Conservation (phyloP, 1,139 yeast genomes). For the Taiozyma sp. region DNA sequence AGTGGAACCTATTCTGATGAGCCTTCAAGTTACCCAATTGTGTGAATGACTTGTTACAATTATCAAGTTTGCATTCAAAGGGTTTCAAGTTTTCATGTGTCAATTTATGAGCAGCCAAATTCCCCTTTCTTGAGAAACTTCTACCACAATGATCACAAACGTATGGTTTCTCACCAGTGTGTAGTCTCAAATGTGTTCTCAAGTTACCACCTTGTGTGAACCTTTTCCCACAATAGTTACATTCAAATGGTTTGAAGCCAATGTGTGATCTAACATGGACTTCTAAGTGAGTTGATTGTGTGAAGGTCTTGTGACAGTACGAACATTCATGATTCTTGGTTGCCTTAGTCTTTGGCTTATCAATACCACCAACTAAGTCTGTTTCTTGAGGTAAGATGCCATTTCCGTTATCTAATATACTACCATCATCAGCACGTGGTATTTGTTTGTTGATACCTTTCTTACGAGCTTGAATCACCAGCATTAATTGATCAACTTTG, state of each 20-base stretch:
- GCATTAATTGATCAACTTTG: conserved; percentile 83
- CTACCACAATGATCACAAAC: conserved; percentile 68
- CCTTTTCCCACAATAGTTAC: conserved; percentile 71
- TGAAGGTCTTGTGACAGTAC: conserved; percentile 62
- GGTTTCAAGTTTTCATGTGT: conserved; percentile 82
- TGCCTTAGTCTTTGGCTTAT: conserved; percentile 48
- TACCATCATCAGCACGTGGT: conserved; percentile 60
- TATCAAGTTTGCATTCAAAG: conserved; percentile 71
- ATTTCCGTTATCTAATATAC: conserved; percentile 25
- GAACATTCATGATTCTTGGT: conserved; percentile 65
- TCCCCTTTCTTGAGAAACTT: conserved; percentile 82
- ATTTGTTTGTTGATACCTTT: conserved; percentile 64
- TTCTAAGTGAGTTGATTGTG: conserved; percentile 73
- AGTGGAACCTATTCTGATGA: conserved; percentile 87
- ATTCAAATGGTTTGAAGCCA: conserved; percentile 74
- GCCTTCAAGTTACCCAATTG: conserved; percentile 91
- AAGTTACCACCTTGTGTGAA: conserved; percentile 93
- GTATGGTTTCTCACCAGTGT: conserved; percentile 90
- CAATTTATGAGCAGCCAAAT: conserved; percentile 76
- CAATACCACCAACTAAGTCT: conserved; percentile 78
- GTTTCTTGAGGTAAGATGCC: conserved; percentile 56
- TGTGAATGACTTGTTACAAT: conserved; percentile 80
- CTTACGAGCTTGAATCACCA: conserved; percentile 82
- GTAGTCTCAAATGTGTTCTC: conserved; percentile 80
- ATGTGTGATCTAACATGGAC: conserved; percentile 76